Percentiles rank a stretch among this genome's conserved stretches.
phyloP scores from a whole-genome alignment of 495 filamentous ascomycete genomes.

The Darksidea phi region DNA sequence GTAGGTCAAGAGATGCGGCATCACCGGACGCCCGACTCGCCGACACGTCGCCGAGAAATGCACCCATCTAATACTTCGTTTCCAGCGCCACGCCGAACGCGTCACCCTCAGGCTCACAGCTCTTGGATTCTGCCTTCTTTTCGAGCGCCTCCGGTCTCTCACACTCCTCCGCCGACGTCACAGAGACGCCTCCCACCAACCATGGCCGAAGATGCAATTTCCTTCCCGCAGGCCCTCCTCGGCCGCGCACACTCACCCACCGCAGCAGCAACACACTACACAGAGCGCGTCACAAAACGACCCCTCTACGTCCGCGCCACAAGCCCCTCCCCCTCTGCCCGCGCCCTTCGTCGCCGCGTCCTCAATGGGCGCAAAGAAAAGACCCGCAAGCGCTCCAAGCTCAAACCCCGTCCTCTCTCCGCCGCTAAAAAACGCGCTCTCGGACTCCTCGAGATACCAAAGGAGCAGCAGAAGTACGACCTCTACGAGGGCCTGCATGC shows the following conservation, averaged over 20 bases:
- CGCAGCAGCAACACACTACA: conserved; percentile 66
- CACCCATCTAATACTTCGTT: too few species aligned
- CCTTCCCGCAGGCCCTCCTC: conserved; percentile 68
- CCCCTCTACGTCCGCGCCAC: conserved; percentile 77
- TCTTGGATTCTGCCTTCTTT: too few species aligned
- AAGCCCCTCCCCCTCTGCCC: conserved; percentile 49
- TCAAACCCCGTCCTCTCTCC: conserved; percentile 69
- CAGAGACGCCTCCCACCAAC: not conserved
- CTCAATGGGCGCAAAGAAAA: conserved; percentile 59
- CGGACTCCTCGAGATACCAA: conserved; percentile 70
- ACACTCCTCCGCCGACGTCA: not conserved
- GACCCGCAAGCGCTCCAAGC: conserved; percentile 53
- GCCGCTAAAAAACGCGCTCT: conserved; percentile 73
- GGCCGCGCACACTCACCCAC: conserved; percentile 69
- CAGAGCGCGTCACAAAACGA: conserved; percentile 76
- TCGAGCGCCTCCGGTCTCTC: too few species aligned
- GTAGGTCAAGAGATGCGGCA: too few species aligned
- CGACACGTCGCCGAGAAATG: too few species aligned
- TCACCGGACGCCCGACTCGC: too few species aligned
- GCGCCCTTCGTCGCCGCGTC: conserved; percentile 52
- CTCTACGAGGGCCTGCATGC: conserved; percentile 73
- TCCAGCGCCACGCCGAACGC: too few species aligned
- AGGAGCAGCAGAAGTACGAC: conserved; percentile 64
- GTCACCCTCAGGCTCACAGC: too few species aligned
- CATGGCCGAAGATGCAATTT: conserved; percentile 15